Evolutionary conservation across 257 asterid genomes (phyloP).

Genomic region (Solanum paucissectum): DNA sequence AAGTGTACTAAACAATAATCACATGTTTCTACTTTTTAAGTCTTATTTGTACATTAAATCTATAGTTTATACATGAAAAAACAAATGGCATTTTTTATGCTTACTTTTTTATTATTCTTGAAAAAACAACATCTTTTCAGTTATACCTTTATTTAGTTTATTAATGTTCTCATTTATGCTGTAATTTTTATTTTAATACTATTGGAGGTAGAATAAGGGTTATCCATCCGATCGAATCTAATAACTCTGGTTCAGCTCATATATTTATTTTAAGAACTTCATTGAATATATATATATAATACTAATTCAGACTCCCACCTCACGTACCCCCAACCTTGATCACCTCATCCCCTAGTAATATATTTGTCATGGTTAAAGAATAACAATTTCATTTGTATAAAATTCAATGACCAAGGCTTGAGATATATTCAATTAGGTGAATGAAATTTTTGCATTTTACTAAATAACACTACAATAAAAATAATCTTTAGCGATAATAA

Average conservation of each 20-base stretch:
- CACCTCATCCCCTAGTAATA: neutral
- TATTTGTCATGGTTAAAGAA: neutral
- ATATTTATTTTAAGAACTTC: neutral
- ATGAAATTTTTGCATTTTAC: neutral
- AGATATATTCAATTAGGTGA: neutral
- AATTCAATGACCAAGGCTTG: neutral
- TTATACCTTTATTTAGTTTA: neutral
- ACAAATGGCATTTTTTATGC: neutral
- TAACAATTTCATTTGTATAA: neutral
- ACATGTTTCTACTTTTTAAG: neutral
- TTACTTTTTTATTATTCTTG: neutral
- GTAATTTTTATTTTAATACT: neutral
- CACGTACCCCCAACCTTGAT: neutral
- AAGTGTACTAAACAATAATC: neutral
- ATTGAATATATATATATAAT: neutral
- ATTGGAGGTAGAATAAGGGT: neutral
- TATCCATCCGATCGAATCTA: neutral
- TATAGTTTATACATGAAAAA: neutral
- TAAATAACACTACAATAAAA: neutral
- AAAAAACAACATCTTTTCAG: neutral
- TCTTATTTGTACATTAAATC: neutral
- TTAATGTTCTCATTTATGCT: neutral
- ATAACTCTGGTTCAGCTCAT: neutral
- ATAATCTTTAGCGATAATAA: too few species aligned
- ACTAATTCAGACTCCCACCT: neutral